Percentiles rank a stretch among this genome's conserved stretches.
Evolutionary conservation across 2,329 filamentous ascomycete genomes (phyloP).

Genomic region (Aspergillus arachidicola): DNA sequence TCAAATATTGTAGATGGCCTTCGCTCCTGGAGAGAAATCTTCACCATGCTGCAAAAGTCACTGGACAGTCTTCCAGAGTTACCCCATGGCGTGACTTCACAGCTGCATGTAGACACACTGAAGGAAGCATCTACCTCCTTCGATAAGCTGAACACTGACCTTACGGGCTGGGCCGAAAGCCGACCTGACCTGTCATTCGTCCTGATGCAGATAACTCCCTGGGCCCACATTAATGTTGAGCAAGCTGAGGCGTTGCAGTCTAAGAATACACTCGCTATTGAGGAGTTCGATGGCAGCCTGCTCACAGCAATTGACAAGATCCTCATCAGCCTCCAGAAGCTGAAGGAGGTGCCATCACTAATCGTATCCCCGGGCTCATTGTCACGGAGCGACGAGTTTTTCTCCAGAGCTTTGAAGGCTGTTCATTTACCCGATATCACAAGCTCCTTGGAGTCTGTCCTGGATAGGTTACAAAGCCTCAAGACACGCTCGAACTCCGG

Average conservation of each 20-base stretch:
- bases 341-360: constrained; percentile 58
- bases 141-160: constrained; percentile 34
- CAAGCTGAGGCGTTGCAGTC: constrained; percentile 12
- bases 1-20: constrained; percentile 50
- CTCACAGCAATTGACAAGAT: constrained; percentile 72
- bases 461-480: constrained; percentile 50
- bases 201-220: constrained; percentile 66
- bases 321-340: constrained; percentile 76
- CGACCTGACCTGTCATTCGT: constrained; percentile 66
- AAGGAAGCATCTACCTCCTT: constrained; percentile 33
- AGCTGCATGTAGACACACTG: constrained; percentile 30
- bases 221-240: constrained; percentile 52
- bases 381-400: constrained; percentile 56
- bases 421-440: constrained; percentile 63
- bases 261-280: constrained; percentile 30
- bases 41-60: constrained; percentile 49
- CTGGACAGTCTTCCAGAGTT: constrained; percentile 51
- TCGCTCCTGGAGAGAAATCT: constrained; percentile 52
- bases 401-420: constrained; percentile 58
- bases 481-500: constrained; percentile 45
- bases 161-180: constrained; percentile 49
- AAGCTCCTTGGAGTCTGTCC: constrained; percentile 45
- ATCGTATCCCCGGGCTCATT: constrained; percentile 68
- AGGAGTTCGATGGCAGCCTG: constrained; percentile 60
- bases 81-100: constrained; percentile 53